Conservation (phyloP, 1,284 basidiomycete genomes). For the Amylostereum chailletii region DNA sequence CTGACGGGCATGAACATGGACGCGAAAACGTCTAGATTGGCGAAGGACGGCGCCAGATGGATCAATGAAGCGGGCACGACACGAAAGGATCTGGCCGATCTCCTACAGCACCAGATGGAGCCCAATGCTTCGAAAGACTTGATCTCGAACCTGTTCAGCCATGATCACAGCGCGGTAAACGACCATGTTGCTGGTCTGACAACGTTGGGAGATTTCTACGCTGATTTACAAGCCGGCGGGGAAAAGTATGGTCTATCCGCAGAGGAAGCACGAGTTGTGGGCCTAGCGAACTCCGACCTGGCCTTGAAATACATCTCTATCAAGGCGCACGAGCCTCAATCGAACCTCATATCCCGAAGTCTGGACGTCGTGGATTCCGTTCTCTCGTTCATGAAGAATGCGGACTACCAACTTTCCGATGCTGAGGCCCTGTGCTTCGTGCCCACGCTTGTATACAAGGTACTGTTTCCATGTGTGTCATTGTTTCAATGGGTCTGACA, state of each 20-base stretch:
- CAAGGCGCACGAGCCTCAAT: slow-evolving; percentile 88
- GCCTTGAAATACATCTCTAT: slow-evolving; percentile 92
- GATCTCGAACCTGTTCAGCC: slow-evolving; percentile 81
- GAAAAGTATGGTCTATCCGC: slow-evolving; percentile 43
- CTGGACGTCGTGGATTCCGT: slow-evolving; percentile 84
- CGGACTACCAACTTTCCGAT: slow-evolving; percentile 80
- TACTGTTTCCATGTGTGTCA: slow-evolving; percentile 23
- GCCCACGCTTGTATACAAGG: slow-evolving; percentile 88
- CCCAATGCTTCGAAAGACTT: slow-evolving; percentile 73
- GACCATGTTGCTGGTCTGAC: slow-evolving; percentile 81
- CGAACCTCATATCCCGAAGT: slow-evolving; percentile 84
- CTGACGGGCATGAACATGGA: slow-evolving; percentile 71
- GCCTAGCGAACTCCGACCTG: slow-evolving; percentile 87
- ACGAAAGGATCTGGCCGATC: slow-evolving; percentile 82
- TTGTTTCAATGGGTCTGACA: slow-evolving; percentile 7
- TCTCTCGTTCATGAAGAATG: slow-evolving; percentile 61
- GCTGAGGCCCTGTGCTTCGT: slow-evolving; percentile 85
- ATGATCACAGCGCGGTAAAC: slow-evolving; percentile 92
- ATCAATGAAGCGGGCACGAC: slow-evolving; percentile 75
- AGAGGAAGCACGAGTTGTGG: slow-evolving; percentile 58
- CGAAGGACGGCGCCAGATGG: slow-evolving; percentile 79
- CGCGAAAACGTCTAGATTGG: slow-evolving; percentile 64
- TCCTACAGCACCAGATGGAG: slow-evolving; percentile 90
- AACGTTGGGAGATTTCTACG: slow-evolving; percentile 70
- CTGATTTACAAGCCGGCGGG: slow-evolving; percentile 47